phyloP scores from a whole-genome alignment of 148 eudicot species.

The Spergularia bocconei region DNA sequence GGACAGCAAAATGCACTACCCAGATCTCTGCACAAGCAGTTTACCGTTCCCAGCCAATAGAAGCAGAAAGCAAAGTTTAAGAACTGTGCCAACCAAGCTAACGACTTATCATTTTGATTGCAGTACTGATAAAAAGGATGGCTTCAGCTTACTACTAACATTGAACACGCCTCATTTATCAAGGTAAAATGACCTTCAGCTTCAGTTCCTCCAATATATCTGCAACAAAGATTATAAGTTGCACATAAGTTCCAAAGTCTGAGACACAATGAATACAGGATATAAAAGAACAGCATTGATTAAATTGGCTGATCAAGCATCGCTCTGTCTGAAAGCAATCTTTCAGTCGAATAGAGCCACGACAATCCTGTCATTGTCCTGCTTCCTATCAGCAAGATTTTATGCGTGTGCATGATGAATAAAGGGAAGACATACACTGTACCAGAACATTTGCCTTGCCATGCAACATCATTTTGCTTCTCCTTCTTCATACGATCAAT shows the following conservation, averaged over 20 bases:
- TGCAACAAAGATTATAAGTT: constrained; percentile 37
- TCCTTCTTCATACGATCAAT: constrained; percentile 66
- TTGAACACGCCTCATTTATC: constrained; percentile 94
- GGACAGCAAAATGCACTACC: too few relatives aligned
- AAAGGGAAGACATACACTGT: constrained; percentile 72
- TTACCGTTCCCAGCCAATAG: too few relatives aligned
- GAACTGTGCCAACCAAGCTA: background rate
- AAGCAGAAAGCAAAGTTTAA: too few relatives aligned
- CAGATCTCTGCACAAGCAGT: too few relatives aligned
- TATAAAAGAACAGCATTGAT: background rate
- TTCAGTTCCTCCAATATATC: constrained; percentile 88
- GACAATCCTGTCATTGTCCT: too few relatives aligned
- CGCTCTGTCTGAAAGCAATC: too few relatives aligned
- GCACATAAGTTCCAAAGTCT: constrained; percentile 5
- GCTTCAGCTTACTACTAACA: constrained; percentile 68
- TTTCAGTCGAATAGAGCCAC: too few relatives aligned
- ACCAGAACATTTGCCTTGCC: constrained; percentile 99
- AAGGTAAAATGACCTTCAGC: constrained; percentile 89
- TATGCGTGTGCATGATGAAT: background rate
- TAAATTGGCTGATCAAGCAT: background rate
- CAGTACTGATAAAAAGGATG: background rate
- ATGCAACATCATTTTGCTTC: constrained; percentile 66
- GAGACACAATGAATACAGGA: background rate
- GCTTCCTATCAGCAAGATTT: too few relatives aligned
- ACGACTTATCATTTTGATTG: background rate